Evolutionary conservation across 164 flowering plant species (phyloP).

Genomic region (Houttuynia cordata): DNA sequence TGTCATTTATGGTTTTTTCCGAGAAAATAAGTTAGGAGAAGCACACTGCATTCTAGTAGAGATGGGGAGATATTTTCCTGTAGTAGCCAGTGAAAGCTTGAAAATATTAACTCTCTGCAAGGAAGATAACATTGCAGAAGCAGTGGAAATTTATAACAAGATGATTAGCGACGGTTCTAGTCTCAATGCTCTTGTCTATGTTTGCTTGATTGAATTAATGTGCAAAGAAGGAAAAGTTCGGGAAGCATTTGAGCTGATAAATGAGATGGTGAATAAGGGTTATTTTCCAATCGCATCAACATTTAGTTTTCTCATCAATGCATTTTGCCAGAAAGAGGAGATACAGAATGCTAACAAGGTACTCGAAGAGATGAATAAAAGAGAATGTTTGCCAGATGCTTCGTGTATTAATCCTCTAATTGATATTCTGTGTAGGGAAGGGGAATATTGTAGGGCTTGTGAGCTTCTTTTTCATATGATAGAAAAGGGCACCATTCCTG

Average conservation of each 20-base stretch:
- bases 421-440: conserved; percentile 27
- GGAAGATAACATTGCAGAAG: conserved; percentile 34
- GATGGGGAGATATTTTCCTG: conserved; percentile 49
- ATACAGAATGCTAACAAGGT: conserved; percentile 36
- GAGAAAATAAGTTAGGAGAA: conserved; percentile 35
- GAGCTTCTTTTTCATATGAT: conserved; percentile 39
- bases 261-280: conserved; percentile 42
- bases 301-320: conserved; percentile 39
- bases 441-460: conserved; percentile 32
- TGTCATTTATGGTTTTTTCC: conserved; percentile 62
- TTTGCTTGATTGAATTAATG: conserved; percentile 27
- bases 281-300: conserved; percentile 52
- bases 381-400: conserved; percentile 44
- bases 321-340: conserved; percentile 49
- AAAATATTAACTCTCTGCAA: conserved; percentile 37
- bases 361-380: conserved; percentile 46
- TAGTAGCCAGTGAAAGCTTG: conserved; percentile 44
- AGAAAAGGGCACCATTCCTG: conserved; percentile 40
- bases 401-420: conserved; percentile 41
- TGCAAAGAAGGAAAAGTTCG: conserved; percentile 29
- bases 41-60: conserved; percentile 40
- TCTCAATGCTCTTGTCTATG: conserved; percentile 53
- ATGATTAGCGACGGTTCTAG: conserved; percentile 43
- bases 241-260: conserved; percentile 57
- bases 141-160: conserved; percentile 41